Percentiles rank a stretch among this genome's conserved stretches.
phyloP scores from a whole-genome alignment of 306 rosid species.

The Casuarina equisetifolia region DNA sequence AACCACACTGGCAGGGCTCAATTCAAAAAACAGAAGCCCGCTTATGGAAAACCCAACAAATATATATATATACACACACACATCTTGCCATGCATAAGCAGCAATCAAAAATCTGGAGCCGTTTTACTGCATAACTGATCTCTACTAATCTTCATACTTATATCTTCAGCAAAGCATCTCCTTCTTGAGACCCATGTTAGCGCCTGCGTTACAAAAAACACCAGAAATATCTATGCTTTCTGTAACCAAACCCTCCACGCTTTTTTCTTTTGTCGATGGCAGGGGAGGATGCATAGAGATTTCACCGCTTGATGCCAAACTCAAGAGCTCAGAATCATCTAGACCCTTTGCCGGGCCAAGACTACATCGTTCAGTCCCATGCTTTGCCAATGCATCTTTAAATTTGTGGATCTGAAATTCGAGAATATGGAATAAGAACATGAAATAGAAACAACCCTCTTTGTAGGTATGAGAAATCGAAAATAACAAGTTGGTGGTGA shows the following conservation, averaged over 20 bases:
- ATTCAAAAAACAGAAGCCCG: slow-evolving; percentile 28
- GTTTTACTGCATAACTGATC: slow-evolving; percentile 18
- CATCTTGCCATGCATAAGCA: background rate
- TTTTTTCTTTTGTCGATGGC: slow-evolving; percentile 23
- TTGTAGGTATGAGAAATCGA: background rate
- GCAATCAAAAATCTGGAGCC: slow-evolving; percentile 18
- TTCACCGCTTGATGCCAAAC: slow-evolving; percentile 49
- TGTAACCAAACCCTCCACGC: slow-evolving; percentile 35
- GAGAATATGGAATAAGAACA: background rate
- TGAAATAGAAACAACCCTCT: background rate
- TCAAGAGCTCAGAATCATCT: slow-evolving; percentile 59
- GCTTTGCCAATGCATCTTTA: slow-evolving; percentile 67
- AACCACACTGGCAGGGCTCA: slow-evolving; percentile 25
- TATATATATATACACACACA: background rate
- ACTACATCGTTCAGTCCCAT: slow-evolving; percentile 61
- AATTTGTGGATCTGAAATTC: slow-evolving; percentile 70
- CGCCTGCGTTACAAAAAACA: slow-evolving; percentile 26
- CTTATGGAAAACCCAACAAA: slow-evolving; percentile 24
- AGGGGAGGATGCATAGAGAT: slow-evolving; percentile 30
- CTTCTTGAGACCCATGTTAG: slow-evolving; percentile 25
- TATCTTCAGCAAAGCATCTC: slow-evolving; percentile 25
- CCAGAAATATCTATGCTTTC: slow-evolving; percentile 30
- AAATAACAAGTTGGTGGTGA: background rate
- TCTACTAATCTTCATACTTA: background rate
- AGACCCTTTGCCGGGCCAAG: slow-evolving; percentile 70